phyloP scores from a whole-genome alignment of 163 green algal species.

The Prototheca wickerhamii region DNA sequence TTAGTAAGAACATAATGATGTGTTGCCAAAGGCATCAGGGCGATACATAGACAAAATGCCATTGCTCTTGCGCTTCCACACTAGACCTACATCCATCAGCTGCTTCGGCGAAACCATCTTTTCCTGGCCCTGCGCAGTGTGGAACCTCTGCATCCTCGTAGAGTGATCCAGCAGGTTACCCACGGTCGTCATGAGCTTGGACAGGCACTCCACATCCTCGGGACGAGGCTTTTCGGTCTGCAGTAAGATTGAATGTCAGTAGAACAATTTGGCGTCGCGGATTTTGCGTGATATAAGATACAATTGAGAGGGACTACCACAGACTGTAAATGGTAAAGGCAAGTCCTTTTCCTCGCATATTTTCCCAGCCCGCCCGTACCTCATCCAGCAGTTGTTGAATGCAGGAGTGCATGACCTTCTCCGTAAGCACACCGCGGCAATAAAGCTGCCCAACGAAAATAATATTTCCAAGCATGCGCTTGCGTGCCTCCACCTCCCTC shows the following conservation, averaged over 20 bases:
- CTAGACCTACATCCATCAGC: conserved; percentile 2
- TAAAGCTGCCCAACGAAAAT: conserved; percentile 96
- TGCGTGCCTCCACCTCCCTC: conserved; percentile 53
- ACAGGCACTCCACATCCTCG: conserved; percentile 95
- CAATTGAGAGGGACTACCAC: too few relatives aligned
- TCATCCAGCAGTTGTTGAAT: conserved; percentile 72
- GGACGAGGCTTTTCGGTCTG: conserved; percentile 37
- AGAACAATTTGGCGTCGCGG: too few relatives aligned
- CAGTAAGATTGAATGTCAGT: too few relatives aligned
- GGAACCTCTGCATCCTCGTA: conserved; percentile 9
- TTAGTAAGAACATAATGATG: neutral
- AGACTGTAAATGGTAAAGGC: neutral
- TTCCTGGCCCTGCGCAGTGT: conserved; percentile 7
- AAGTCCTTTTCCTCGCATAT: too few relatives aligned
- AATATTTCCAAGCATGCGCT: conserved; percentile 92
- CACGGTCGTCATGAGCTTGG: conserved; percentile 92
- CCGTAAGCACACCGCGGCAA: conserved; percentile 77
- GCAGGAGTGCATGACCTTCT: conserved; percentile 82
- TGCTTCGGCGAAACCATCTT: conserved; percentile 12
- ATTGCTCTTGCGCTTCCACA: neutral
- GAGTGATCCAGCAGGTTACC: conserved; percentile 61
- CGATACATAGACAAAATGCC: neutral
- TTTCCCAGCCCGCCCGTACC: conserved; percentile 9
- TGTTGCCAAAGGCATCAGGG: neutral
- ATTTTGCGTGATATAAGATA: too few relatives aligned